Percentiles rank a stretch among this genome's conserved stretches.
Conservation (phyloP, 768 basidiomycete genomes). For the Sporobolomyces roseus region DNA sequence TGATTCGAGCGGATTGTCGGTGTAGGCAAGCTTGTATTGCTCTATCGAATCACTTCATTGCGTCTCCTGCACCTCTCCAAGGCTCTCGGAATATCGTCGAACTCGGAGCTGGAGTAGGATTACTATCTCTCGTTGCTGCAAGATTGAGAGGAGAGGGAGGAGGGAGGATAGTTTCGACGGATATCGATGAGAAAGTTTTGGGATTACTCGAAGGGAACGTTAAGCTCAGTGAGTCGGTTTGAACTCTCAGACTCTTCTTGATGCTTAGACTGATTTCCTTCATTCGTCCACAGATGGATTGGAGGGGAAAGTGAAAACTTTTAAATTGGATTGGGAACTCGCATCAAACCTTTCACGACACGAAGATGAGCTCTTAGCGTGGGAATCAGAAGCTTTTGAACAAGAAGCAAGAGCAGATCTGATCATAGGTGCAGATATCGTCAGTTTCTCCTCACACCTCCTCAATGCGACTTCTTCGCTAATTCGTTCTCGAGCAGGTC, state of each 20-base stretch:
- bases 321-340: constrained; percentile 34
- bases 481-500: constrained; percentile 11
- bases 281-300: constrained; percentile 1
- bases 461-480: too few relatives aligned
- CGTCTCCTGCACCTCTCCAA: neutral
- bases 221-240: constrained; percentile 15
- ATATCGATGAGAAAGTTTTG: constrained; percentile 33
- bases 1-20: neutral
- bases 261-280: neutral
- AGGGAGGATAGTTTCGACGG: constrained; percentile 21
- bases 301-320: neutral
- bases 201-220: constrained; percentile 21
- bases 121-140: constrained; percentile 24
- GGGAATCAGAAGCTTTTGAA: constrained; percentile 14
- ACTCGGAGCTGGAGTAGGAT: constrained; percentile 34
- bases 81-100: constrained; percentile 10
- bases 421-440: constrained; percentile 37
- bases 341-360: neutral
- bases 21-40: constrained; percentile 41
- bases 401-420: neutral
- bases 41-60: constrained; percentile 36
- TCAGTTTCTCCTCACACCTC: neutral
- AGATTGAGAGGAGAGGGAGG: neutral
- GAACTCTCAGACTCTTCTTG: neutral
- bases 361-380: neutral